These are phyloP conservation scores for Citrullus amarus DNA, from an alignment of 306 rosid species.

Conservation along the genomic window DNA sequence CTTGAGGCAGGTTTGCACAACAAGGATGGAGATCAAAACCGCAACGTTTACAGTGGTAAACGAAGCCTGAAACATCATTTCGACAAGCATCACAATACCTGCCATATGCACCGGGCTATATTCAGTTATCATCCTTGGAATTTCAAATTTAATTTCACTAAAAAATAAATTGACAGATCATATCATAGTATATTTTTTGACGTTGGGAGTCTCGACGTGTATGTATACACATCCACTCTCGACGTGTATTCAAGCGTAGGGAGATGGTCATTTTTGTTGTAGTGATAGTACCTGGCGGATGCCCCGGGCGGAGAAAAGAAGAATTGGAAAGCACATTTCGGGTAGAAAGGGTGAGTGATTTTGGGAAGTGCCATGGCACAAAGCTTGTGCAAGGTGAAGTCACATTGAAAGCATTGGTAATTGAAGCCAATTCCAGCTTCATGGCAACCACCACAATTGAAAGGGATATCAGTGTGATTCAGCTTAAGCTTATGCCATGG, in stretches of 20 bases:
- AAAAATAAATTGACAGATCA: no score
- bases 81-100: slow-evolving; percentile 35
- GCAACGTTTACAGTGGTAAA: slow-evolving; percentile 34
- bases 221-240: no score
- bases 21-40: slow-evolving; percentile 48
- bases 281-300: slow-evolving; percentile 13
- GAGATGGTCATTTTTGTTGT: no score
- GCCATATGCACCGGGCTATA: background rate
- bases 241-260: no score
- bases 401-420: slow-evolving; percentile 34
- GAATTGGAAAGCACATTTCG: slow-evolving; percentile 29
- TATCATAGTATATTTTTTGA: no score
- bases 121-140: no score
- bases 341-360: slow-evolving; percentile 28
- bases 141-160: no score
- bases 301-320: slow-evolving; percentile 19
- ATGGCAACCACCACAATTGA: slow-evolving; percentile 44
- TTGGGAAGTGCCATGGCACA: slow-evolving; percentile 28
- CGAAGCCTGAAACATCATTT: slow-evolving; percentile 29
- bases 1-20: slow-evolving; percentile 42
- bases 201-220: no score
- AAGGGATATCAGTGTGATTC: slow-evolving; percentile 33
- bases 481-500: slow-evolving; percentile 32
- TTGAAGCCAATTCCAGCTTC: slow-evolving; percentile 43
- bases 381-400: slow-evolving; percentile 31